Evolutionary conservation across 2,329 filamentous ascomycete genomes (phyloP), one percentile per base, ranked within the genome.

Genomic region (Penicillium crustosum): DNA sequence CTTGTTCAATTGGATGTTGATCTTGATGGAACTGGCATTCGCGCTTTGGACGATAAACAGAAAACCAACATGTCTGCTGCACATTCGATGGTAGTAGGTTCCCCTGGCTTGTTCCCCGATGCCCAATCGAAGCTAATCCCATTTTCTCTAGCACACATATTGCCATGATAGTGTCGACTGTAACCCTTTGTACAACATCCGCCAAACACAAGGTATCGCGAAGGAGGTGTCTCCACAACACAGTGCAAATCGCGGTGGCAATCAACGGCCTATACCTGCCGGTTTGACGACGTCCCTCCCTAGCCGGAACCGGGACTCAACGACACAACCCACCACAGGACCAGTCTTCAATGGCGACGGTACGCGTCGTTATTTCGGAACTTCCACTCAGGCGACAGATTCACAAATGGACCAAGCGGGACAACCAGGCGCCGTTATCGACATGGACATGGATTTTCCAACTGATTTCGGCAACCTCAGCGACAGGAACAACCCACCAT

Each of bases 1-100:
- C 79, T 97, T 36, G 90, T 94, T 3, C 94, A 97, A 73, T 80
- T 97, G 6, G 92, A 97, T 65, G 89, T 97, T 17, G 94, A 99
- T 69, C 82, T 97, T 4, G 90, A 95, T 72, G 87, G 75, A 9
- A 77, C 70, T 41, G 70, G 73, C 5, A 66, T 78, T 23, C 70
- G 69, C 43, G 62, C 69, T 19, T 55, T 66, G 12, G 55, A 64
- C 33, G 48, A 54, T 38, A 27, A 55, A 48, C 51, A 65, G 48
- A 53, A 59, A 12, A 47, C 58, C 41, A 33, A 48, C 15, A 27
- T 48, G 21, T 29, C 57, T 44, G 49, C 47, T 27, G 47, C 49
- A n/a, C 49, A 61, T 42, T 57, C 57, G 2, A 61, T 62, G 50
- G 61, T 39, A 13, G 49, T 66, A 19, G 38, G 64, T 61, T 19